phyloP scores from a whole-genome alignment of 2,329 filamentous ascomycete genomes.

The Calonectria montana region DNA sequence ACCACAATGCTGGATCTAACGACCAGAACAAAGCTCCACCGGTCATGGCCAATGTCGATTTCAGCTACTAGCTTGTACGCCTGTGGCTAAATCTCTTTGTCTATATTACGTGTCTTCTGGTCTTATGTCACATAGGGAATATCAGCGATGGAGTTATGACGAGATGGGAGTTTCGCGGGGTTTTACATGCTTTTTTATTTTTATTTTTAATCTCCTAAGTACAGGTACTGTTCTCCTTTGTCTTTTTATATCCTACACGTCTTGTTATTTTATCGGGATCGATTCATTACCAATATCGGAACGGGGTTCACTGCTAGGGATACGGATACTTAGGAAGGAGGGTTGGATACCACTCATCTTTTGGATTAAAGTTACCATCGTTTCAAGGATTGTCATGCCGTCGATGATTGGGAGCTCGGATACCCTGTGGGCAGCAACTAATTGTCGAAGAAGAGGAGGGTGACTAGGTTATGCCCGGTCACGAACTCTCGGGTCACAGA shows the following conservation, averaged over 20 bases:
- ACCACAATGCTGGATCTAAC: constrained; percentile 47
- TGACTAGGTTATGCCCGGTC: constrained; percentile 23
- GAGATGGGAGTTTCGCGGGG: constrained; percentile 41
- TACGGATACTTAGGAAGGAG: constrained; percentile 26
- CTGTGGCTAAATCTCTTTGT: constrained; percentile 35
- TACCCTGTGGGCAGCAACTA: constrained; percentile 44
- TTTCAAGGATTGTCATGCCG: constrained; percentile 37
- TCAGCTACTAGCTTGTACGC: constrained; percentile 64
- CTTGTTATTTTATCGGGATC: constrained; percentile 29
- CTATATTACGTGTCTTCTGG: constrained; percentile 41
- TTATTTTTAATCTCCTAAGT: constrained; percentile 5
- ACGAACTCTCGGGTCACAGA: constrained; percentile 33
- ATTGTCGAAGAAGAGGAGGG: constrained; percentile 35
- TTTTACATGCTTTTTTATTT: constrained; percentile 29
- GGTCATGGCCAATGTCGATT: constrained; percentile 70
- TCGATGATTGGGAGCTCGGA: constrained; percentile 43
- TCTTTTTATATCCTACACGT: constrained; percentile 22
- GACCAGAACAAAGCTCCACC: constrained; percentile 63
- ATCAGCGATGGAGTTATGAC: constrained; percentile 49
- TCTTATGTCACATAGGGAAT: constrained; percentile 45
- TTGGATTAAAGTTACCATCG: constrained; percentile 30
- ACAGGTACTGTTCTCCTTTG: constrained; percentile 22
- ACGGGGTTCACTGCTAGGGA: constrained; percentile 28
- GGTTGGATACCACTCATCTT: constrained; percentile 35
- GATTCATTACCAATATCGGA: constrained; percentile 27